A percentile compares a stretch with the other conserved stretches of the same genome.
Conservation (phyloP, 192 early-diverging fungal genomes). For the Coemansia sp. region DNA sequence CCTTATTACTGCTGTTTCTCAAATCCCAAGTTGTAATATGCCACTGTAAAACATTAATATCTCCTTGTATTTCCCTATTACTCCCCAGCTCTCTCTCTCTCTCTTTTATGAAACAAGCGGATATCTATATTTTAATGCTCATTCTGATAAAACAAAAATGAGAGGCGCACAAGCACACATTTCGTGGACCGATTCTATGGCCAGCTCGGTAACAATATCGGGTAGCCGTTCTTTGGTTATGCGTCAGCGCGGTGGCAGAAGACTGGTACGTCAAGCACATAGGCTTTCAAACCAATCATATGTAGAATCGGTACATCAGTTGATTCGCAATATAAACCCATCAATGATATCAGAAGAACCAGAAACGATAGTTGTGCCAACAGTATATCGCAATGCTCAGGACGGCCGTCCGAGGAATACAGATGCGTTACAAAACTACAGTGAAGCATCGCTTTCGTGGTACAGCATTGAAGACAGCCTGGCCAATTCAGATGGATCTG, state of each 20-base stretch:
- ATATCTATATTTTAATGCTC: not conserved
- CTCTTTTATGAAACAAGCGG: not conserved
- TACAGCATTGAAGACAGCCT: not conserved
- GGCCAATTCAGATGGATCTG: not conserved
- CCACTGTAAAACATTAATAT: not conserved
- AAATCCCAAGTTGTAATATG: not conserved
- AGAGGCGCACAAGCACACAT: slow-evolving; percentile 29
- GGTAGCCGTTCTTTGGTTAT: slow-evolving; percentile 13
- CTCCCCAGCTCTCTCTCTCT: not conserved
- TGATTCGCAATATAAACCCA: slow-evolving; percentile 33
- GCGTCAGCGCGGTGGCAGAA: slow-evolving; percentile 14
- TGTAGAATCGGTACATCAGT: slow-evolving; percentile 17
- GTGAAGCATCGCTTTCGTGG: not conserved
- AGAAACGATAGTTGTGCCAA: slow-evolving; percentile 4
- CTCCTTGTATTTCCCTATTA: not conserved
- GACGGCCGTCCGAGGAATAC: not conserved
- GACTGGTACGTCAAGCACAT: slow-evolving; percentile 7
- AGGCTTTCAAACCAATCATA: slow-evolving; percentile 2
- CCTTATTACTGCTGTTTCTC: not conserved
- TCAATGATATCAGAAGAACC: slow-evolving; percentile 32
- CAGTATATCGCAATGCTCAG: not conserved
- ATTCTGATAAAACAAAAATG: slow-evolving; percentile 14
- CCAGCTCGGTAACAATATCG: slow-evolving; percentile 43
- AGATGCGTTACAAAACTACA: not conserved
- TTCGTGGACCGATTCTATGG: slow-evolving; percentile 54